Evolutionary conservation across 2,329 filamentous ascomycete genomes (phyloP).

Genomic region (Corinectria fuckeliana): DNA sequence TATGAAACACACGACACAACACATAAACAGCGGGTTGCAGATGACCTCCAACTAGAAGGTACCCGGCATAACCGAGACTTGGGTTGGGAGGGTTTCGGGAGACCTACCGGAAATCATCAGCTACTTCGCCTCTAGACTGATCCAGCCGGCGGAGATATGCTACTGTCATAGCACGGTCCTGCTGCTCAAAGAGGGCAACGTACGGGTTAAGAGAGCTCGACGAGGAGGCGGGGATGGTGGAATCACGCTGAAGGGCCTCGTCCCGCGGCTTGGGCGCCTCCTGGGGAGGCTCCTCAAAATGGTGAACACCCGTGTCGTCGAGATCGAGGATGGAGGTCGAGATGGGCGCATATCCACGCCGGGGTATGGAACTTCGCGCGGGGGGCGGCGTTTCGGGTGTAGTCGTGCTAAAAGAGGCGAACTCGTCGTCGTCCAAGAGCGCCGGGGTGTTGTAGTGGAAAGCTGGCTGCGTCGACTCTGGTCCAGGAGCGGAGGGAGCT

Average conservation of each 20-base stretch:
- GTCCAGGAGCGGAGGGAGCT: constrained; percentile 19
- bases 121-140: constrained; percentile 30
- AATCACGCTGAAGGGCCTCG: not conserved
- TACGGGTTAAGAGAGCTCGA: constrained; percentile 39
- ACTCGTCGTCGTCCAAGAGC: constrained; percentile 31
- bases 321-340: constrained; percentile 30
- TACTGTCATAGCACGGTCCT: constrained; percentile 40
- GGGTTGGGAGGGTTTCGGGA: constrained; percentile 7
- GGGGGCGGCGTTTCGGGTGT: constrained; percentile 6
- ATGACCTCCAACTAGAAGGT: constrained; percentile 15
- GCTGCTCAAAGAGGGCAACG: constrained; percentile 39
- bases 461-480: constrained; percentile 10
- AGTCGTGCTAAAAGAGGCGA: constrained; percentile 10
- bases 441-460: constrained; percentile 30
- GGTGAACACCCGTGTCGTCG: constrained; percentile 13
- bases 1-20: not conserved
- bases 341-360: constrained; percentile 30
- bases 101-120: constrained; percentile 44
- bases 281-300: not conserved
- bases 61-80: constrained; percentile 10
- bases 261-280: not conserved
- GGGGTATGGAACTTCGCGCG: not conserved
- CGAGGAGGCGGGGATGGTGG: constrained; percentile 19
- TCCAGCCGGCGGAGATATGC: constrained; percentile 40
- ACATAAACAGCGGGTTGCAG: not conserved